These are phyloP conservation scores for Cercospora zeae-maydis DNA, from an alignment of 2,329 filamentous ascomycete species.

Conservation along the genomic window DNA sequence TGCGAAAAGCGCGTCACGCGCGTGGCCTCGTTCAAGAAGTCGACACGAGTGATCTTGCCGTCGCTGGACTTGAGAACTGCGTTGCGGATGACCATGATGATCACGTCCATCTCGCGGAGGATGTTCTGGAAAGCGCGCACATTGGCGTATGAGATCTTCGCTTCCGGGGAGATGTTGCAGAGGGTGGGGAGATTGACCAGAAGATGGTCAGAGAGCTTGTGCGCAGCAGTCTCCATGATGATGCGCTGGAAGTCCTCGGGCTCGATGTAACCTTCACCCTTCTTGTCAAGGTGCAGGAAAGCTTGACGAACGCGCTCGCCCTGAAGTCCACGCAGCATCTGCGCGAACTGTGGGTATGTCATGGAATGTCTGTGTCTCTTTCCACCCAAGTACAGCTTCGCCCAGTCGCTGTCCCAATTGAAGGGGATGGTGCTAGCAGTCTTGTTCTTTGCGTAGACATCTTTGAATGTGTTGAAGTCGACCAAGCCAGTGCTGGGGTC, in stretches of 20 bases:
- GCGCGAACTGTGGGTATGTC: conserved; percentile 94
- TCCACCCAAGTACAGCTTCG: conserved; percentile 84
- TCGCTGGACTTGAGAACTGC: conserved; percentile 79
- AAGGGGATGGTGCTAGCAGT: conserved; percentile 82
- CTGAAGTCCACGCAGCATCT: conserved; percentile 94
- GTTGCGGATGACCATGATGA: conserved; percentile 87
- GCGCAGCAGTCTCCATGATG: conserved; percentile 84
- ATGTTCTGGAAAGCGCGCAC: conserved; percentile 98
- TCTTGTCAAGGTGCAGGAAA: conserved; percentile 85
- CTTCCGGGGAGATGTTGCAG: conserved; percentile 88
- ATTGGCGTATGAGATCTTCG: conserved; percentile 95
- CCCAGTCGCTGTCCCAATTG: conserved; percentile 97
- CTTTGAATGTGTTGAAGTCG: conserved; percentile 84
- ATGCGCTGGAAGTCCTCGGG: conserved; percentile 96
- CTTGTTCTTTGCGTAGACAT: conserved; percentile 84
- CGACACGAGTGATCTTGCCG: conserved; percentile 87
- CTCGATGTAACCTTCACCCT: conserved; percentile 91
- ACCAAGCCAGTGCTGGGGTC: conserved; percentile 77
- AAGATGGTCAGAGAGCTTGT: conserved; percentile 96
- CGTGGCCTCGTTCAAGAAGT: conserved; percentile 92
- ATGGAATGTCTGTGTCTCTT: conserved; percentile 85
- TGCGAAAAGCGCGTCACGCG: conserved; percentile 88
- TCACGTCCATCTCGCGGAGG: conserved; percentile 94
- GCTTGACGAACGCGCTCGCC: conserved; percentile 94
- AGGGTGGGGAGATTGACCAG: conserved; percentile 86